Evolutionary conservation across 2,329 filamentous ascomycete species (phyloP).

Genomic region (Colletotrichum agaves): DNA sequence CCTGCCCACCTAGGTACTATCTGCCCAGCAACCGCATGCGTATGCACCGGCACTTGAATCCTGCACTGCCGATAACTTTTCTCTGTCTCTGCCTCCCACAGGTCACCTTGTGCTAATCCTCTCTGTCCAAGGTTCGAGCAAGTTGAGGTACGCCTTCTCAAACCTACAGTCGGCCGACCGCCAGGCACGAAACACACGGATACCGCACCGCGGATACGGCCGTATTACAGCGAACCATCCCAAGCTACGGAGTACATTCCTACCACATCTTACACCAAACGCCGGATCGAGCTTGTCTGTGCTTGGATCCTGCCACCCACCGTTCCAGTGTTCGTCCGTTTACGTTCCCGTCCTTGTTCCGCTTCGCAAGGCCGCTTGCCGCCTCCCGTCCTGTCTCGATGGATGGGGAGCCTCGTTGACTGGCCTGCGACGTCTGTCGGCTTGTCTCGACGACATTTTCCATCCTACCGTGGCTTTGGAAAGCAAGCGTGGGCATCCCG

Average conservation of each 20-base stretch:
- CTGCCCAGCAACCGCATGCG: not conserved
- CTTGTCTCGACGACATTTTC: constrained; percentile 1
- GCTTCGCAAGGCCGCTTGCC: not conserved
- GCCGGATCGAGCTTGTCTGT: constrained; percentile 12
- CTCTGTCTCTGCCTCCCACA: not conserved
- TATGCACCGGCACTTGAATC: constrained; percentile 1
- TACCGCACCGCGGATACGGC: constrained; percentile 23
- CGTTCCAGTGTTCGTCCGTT: constrained; percentile 9
- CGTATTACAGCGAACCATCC: constrained; percentile 9
- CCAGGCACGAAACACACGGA: not conserved
- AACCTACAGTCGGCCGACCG: constrained; percentile 8
- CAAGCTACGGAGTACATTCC: not conserved
- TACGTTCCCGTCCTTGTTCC: constrained; percentile 2
- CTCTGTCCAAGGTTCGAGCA: no score
- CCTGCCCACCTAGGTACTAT: no score
- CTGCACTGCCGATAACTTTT: constrained; percentile 2
- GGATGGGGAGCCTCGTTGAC: constrained; percentile 4
- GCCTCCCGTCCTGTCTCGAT: not conserved
- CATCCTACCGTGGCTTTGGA: constrained; percentile 31
- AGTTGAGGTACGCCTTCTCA: not conserved
- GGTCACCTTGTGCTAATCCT: no score
- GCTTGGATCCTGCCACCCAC: not conserved
- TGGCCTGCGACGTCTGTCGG: not conserved
- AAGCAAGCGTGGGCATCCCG: constrained; percentile 24
- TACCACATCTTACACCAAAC: not conserved